Conservation (phyloP, 331 rosid genomes). For the Erythrophleum ivorense region DNA sequence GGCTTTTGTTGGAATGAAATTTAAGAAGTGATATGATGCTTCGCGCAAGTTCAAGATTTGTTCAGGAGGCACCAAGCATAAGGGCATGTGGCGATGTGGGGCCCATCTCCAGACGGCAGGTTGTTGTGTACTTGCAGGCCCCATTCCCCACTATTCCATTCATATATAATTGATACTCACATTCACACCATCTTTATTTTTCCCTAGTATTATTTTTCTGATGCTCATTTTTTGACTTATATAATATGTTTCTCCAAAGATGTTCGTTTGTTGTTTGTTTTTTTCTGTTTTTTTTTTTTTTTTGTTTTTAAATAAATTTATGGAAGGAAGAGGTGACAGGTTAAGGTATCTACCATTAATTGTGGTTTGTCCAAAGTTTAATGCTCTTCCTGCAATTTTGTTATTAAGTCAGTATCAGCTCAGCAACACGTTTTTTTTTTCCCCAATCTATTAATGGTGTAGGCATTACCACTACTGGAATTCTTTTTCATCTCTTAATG, state of each 20-base stretch:
- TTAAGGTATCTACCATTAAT: neutral
- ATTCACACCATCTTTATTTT: neutral
- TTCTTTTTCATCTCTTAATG: neutral
- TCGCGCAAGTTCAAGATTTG: neutral
- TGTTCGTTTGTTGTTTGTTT: neutral
- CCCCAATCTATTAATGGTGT: neutral
- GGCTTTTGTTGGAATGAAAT: neutral
- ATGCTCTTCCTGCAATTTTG: neutral
- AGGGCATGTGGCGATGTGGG: conserved; percentile 36
- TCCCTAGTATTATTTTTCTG: neutral
- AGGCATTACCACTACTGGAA: neutral
- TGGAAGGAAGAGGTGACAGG: neutral
- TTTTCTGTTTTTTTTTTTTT: neutral
- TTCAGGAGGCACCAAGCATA: neutral
- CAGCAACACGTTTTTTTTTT: neutral
- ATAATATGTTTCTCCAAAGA: neutral
- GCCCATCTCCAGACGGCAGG: conserved; percentile 17
- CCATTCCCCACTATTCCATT: conserved; percentile 10
- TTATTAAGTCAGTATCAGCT: neutral
- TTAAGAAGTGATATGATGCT: neutral
- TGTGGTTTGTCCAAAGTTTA: neutral
- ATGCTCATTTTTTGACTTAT: neutral
- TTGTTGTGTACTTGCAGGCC: conserved; percentile 34
- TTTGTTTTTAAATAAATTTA: too few species aligned
- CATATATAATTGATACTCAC: neutral